These are phyloP conservation scores for Vitrella brassicaformis DNA, from an alignment of 73 alveolate genomes.

Conservation along the genomic window DNA sequence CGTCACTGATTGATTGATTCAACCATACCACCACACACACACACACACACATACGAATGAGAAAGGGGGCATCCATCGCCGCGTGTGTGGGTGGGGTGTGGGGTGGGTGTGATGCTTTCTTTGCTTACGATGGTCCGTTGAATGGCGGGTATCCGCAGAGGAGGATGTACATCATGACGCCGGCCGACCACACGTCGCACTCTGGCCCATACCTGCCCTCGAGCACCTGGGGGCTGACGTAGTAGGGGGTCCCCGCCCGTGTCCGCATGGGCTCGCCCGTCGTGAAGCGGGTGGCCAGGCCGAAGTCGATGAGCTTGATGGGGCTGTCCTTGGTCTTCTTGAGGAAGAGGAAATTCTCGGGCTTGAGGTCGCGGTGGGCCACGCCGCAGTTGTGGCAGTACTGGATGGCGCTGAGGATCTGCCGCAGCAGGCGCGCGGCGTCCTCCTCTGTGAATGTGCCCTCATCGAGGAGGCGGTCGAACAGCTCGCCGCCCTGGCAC, in stretches of 20 bases:
- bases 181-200: not conserved
- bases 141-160: not conserved
- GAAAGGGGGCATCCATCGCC: not conserved
- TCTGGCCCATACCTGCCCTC: slow-evolving; percentile 1
- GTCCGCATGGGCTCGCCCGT: slow-evolving; percentile 23
- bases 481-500: slow-evolving; percentile 64
- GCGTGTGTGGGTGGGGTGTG: not conserved
- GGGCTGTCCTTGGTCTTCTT: not conserved
- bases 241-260: slow-evolving; percentile 39
- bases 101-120: not conserved
- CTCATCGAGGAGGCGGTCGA: slow-evolving; percentile 52
- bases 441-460: slow-evolving; percentile 64
- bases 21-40: not conserved
- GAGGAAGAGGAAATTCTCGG: not conserved
- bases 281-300: slow-evolving; percentile 10
- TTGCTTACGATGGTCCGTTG: not conserved
- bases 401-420: slow-evolving; percentile 57
- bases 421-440: slow-evolving; percentile 56
- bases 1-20: not conserved
- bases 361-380: slow-evolving; percentile 58
- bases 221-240: slow-evolving; percentile 30
- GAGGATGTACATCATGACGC: not conserved
- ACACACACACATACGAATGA: not conserved
- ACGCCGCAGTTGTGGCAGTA: slow-evolving; percentile 63
- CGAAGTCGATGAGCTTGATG: slow-evolving; percentile 11